These are phyloP conservation scores for Penicillium steckii DNA, from an alignment of 495 filamentous ascomycete genomes.

Conservation along the genomic window DNA sequence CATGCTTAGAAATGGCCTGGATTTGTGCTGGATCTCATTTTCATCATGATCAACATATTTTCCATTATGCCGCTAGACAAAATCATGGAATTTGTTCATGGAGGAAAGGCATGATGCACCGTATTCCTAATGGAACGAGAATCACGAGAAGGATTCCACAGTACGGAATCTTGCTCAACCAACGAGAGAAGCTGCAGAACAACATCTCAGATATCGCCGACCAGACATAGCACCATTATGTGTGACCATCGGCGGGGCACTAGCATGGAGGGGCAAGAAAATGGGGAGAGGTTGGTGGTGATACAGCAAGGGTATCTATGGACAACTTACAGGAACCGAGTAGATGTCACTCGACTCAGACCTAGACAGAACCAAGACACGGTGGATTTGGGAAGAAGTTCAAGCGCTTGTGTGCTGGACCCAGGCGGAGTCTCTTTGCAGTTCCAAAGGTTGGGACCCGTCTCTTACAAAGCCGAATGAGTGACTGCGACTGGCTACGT, in stretches of 20 bases:
- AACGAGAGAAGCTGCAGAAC: constrained; percentile 4
- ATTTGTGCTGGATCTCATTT: not conserved
- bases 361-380: constrained; percentile 33
- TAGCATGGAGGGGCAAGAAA: constrained; percentile 14
- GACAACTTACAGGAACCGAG: constrained; percentile 36
- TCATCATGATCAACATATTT: not conserved
- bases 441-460: constrained; percentile 21
- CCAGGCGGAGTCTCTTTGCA: constrained; percentile 19
- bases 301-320: not conserved
- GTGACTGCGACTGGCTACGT: not conserved
- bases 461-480: constrained; percentile 33
- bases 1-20: too few relatives aligned
- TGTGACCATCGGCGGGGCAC: constrained; percentile 22
- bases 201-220: constrained; percentile 4
- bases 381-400: constrained; percentile 19
- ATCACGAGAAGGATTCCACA: not conserved
- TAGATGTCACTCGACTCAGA: constrained; percentile 31
- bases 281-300: not conserved
- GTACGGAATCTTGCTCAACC: not conserved
- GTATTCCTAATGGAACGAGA: constrained; percentile 9
- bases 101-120: constrained; percentile 13
- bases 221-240: constrained; percentile 7
- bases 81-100: not conserved
- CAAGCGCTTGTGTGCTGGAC: constrained; percentile 17
- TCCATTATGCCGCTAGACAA: not conserved